A percentile compares a stretch with the other conserved stretches of the same genome.
These are phyloP conservation scores for Gonium pectorale DNA, from an alignment of 139 green algal species.

Conservation along the genomic window DNA sequence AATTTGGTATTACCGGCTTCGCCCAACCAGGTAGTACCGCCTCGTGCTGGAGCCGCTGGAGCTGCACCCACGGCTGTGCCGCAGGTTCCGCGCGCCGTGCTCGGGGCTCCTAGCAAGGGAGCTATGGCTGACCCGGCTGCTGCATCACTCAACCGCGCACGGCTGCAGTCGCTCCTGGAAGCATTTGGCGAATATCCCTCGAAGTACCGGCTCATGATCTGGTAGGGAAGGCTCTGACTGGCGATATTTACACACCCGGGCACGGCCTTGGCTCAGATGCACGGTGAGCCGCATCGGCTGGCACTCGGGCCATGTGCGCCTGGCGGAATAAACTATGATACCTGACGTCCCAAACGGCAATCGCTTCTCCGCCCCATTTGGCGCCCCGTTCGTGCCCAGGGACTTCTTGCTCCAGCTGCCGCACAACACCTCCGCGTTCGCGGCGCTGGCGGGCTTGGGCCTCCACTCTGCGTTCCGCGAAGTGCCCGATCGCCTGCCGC, in stretches of 20 bases:
- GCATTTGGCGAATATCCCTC: slow-evolving; percentile 74
- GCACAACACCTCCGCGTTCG: slow-evolving; percentile 68
- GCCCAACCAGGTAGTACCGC: too few species aligned
- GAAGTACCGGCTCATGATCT: slow-evolving; percentile 75
- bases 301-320: too few species aligned
- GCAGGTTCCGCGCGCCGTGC: too few species aligned
- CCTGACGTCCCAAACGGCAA: too few species aligned
- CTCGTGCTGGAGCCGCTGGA: too few species aligned
- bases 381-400: too few species aligned
- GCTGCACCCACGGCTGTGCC: too few species aligned
- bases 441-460: slow-evolving; percentile 59
- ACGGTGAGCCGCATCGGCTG: too few species aligned
- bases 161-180: slow-evolving; percentile 67
- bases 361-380: too few species aligned
- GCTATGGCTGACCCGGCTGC: neutral
- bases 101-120: too few species aligned
- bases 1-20: too few species aligned
- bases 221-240: slow-evolving; percentile 38
- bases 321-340: too few species aligned
- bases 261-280: neutral
- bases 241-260: neutral
- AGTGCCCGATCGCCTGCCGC: slow-evolving; percentile 46
- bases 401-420: slow-evolving; percentile 76
- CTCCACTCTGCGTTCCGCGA: slow-evolving; percentile 59
- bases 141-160: slow-evolving; percentile 51